Evolutionary conservation across 371 early-diverging fungal genomes (phyloP).

Genomic region (Dichotomocladium elegans): DNA sequence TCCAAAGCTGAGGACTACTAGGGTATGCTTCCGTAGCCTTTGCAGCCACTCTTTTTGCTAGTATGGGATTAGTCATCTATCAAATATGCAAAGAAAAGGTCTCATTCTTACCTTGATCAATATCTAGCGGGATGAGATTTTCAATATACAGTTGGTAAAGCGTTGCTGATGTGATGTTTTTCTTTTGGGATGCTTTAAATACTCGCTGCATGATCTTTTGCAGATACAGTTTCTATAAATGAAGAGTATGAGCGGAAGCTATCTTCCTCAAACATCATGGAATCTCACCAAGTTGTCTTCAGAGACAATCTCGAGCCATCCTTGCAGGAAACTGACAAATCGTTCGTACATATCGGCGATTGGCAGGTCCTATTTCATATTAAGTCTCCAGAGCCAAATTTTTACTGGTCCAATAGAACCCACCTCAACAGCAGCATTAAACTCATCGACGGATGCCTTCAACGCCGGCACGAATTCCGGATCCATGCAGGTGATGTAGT

Average conservation of each 20-base stretch:
- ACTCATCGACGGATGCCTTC: slow-evolving; percentile 47
- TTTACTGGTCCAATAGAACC: not conserved
- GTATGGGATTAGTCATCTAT: too few relatives aligned
- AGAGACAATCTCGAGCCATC: slow-evolving; percentile 37
- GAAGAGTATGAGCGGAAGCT: not conserved
- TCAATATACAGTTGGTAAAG: slow-evolving; percentile 50
- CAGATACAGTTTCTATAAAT: slow-evolving; percentile 55
- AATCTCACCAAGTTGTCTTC: slow-evolving; percentile 54
- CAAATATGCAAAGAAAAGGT: too few relatives aligned
- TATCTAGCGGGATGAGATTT: slow-evolving; percentile 3
- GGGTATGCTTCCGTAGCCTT: slow-evolving; percentile 40
- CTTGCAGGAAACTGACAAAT: slow-evolving; percentile 58
- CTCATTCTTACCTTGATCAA: slow-evolving; percentile 5
- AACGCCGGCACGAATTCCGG: slow-evolving; percentile 59
- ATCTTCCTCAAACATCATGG: not conserved
- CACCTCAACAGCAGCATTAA: slow-evolving; percentile 38
- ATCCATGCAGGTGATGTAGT: slow-evolving; percentile 23
- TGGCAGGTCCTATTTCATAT: slow-evolving; percentile 15
- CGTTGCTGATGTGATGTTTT: slow-evolving; percentile 30
- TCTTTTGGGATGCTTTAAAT: slow-evolving; percentile 41
- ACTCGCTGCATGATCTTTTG: slow-evolving; percentile 7
- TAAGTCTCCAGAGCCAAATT: not conserved
- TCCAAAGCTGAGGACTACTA: slow-evolving; percentile 36
- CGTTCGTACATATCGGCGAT: slow-evolving; percentile 49
- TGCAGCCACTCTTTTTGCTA: slow-evolving; percentile 30